These are phyloP conservation scores for Phaeosphaeria sp. DNA, from an alignment of 2,329 filamentous ascomycete species.

Conservation along the genomic window DNA sequence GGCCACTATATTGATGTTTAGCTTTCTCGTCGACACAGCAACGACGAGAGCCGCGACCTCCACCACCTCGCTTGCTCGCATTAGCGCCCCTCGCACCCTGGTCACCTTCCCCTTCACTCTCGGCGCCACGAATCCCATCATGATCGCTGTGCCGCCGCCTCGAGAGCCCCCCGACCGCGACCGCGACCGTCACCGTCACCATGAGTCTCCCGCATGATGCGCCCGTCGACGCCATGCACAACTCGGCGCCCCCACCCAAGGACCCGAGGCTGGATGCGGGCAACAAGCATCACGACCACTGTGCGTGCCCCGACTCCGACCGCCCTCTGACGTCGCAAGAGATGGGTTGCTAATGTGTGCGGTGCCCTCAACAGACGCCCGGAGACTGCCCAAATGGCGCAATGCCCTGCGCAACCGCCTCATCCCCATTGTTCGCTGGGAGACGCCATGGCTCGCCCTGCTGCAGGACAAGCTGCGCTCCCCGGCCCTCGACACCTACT, in stretches of 20 bases:
- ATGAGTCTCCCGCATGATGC: slow-evolving; percentile 36
- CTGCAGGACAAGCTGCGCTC: slow-evolving; percentile 82
- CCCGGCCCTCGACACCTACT: slow-evolving; percentile 90
- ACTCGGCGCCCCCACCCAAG: slow-evolving; percentile 8
- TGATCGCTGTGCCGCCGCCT: slow-evolving; percentile 12
- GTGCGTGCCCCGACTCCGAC: slow-evolving; percentile 33
- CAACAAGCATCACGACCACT: slow-evolving; percentile 74
- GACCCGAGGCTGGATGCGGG: slow-evolving; percentile 68
- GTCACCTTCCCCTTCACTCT: neutral
- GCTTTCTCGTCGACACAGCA: slow-evolving; percentile 19
- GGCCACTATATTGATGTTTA: slow-evolving; percentile 6
- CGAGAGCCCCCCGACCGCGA: slow-evolving; percentile 13
- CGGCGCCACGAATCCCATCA: slow-evolving; percentile 18
- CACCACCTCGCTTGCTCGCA: slow-evolving; percentile 1
- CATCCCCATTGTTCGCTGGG: slow-evolving; percentile 88
- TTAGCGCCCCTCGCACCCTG: slow-evolving; percentile 1
- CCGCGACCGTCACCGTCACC: slow-evolving; percentile 23
- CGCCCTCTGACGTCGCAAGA: slow-evolving; percentile 15
- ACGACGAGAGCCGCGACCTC: slow-evolving; percentile 9
- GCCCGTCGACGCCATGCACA: slow-evolving; percentile 4
- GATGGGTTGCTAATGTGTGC: slow-evolving; percentile 21
- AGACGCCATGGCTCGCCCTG: slow-evolving; percentile 91
- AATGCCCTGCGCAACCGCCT: slow-evolving; percentile 81
- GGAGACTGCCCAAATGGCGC: slow-evolving; percentile 84
- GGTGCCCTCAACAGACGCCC: slow-evolving; percentile 68